These are phyloP conservation scores for Hawksworthiomyces lignivorus DNA, from an alignment of 2,329 filamentous ascomycete species.

Conservation along the genomic window DNA sequence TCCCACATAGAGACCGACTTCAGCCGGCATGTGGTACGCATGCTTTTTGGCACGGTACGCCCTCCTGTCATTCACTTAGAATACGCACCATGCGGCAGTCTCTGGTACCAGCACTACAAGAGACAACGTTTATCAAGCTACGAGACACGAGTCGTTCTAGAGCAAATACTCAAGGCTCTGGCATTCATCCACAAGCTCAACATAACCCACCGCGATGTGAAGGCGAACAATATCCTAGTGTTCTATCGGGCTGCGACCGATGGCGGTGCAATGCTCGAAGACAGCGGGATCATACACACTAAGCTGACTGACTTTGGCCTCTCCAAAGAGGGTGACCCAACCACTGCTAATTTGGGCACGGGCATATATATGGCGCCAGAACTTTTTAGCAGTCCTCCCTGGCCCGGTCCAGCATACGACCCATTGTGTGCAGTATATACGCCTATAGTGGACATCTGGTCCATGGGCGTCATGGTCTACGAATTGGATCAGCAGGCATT, in stretches of 20 bases:
- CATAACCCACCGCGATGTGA: slow-evolving; percentile 46
- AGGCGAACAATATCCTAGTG: slow-evolving; percentile 28
- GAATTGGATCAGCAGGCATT: not conserved
- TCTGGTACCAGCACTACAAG: not conserved
- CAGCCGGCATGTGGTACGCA: not conserved
- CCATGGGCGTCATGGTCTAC: slow-evolving; percentile 80
- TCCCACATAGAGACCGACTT: too few relatives aligned
- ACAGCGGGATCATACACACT: too few relatives aligned
- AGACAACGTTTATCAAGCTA: not conserved
- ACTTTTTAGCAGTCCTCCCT: too few relatives aligned
- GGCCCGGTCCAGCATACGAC: too few relatives aligned
- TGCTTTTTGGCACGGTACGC: not conserved
- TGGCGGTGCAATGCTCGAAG: too few relatives aligned
- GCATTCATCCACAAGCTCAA: not conserved
- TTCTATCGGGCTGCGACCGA: too few relatives aligned
- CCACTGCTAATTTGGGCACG: slow-evolving; percentile 86
- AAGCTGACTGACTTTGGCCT: slow-evolving; percentile 94
- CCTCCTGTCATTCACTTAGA: slow-evolving; percentile 1
- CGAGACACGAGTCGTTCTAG: slow-evolving; percentile 7
- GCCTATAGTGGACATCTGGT: slow-evolving; percentile 84
- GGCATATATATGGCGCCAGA: slow-evolving; percentile 93
- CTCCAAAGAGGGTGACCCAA: slow-evolving; percentile 93
- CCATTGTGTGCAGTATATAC: too few relatives aligned
- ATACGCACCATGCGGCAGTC: not conserved
- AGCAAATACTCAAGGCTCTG: not conserved